phyloP scores from a whole-genome alignment of 2,329 filamentous ascomycete species.

The Erysiphe pulchra region DNA sequence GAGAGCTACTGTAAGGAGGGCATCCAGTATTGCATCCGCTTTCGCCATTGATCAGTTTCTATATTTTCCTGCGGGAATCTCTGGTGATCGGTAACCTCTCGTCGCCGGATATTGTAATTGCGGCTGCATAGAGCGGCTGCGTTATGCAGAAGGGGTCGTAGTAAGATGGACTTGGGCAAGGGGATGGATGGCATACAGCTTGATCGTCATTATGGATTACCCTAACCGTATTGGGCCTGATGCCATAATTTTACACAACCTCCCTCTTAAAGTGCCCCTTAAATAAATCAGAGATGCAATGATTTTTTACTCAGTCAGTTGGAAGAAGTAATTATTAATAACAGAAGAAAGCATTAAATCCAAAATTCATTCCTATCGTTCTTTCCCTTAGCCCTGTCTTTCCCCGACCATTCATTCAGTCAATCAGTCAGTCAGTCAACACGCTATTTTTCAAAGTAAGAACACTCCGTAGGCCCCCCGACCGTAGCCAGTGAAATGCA shows the following conservation, averaged over 20 bases:
- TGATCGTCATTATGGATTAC: not conserved
- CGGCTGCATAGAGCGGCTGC: not conserved
- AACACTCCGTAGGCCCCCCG: not conserved
- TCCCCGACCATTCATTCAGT: not conserved
- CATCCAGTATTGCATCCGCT: not conserved
- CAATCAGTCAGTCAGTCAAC: no score
- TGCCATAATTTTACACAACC: not conserved
- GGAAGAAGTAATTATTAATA: not conserved
- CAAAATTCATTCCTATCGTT: not conserved
- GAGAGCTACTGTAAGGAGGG: not conserved
- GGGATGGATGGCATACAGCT: not conserved
- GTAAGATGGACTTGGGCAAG: no score
- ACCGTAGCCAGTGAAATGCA: not conserved
- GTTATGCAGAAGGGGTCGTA: not conserved
- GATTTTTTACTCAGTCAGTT: not conserved
- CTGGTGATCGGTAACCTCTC: not conserved
- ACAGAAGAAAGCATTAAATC: not conserved
- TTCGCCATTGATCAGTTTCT: not conserved
- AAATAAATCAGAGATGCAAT: not conserved
- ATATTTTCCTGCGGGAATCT: not conserved
- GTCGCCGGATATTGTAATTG: not conserved
- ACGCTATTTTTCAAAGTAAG: not conserved
- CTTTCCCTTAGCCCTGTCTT: not conserved
- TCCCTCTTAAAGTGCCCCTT: not conserved
- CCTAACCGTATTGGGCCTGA: not conserved